A percentile compares a stretch with the other conserved stretches of the same genome.
Conservation (phyloP, 2,329 filamentous ascomycete species). For the Apiospora aurea region DNA sequence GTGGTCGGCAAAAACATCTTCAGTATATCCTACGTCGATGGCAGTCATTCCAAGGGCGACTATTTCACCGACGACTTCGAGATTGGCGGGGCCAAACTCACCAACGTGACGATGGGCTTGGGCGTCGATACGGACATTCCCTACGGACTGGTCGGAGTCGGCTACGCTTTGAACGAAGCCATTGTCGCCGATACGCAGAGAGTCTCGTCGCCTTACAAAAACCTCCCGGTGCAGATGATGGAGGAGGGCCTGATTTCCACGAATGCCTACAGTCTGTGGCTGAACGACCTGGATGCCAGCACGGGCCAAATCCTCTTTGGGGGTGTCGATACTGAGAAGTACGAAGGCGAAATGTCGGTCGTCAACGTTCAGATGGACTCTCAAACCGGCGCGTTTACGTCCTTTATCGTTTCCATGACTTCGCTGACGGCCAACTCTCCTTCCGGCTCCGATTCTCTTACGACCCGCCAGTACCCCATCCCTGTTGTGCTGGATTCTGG, state of each 20-base stretch:
- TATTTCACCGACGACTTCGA: conserved; percentile 65
- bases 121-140: conserved; percentile 60
- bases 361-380: conserved; percentile 63
- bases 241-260: conserved; percentile 69
- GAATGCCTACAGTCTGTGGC: conserved; percentile 76
- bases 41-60: conserved; percentile 62
- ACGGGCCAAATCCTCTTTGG: conserved; percentile 80
- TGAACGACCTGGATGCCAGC: conserved; percentile 64
- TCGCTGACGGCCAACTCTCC: conserved; percentile 55
- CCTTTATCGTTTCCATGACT: conserved; percentile 58
- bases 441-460: conserved; percentile 56
- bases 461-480: conserved; percentile 53
- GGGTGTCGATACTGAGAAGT: conserved; percentile 81
- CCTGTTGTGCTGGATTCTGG: conserved; percentile 77
- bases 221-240: conserved; percentile 71
- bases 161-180: conserved; percentile 64
- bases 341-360: conserved; percentile 65
- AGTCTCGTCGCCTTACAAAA: conserved; percentile 50
- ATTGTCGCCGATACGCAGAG: conserved; percentile 42
- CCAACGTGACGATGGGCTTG: conserved; percentile 66
- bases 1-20: conserved; percentile 54
- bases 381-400: conserved; percentile 46
- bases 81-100: conserved; percentile 59
- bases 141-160: conserved; percentile 67
- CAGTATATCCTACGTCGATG: conserved; percentile 68